Evolutionary conservation across 192 early-diverging fungal genomes (phyloP), one percentile per base, ranked within the genome.

Genomic region (Podochytrium sp.): DNA sequence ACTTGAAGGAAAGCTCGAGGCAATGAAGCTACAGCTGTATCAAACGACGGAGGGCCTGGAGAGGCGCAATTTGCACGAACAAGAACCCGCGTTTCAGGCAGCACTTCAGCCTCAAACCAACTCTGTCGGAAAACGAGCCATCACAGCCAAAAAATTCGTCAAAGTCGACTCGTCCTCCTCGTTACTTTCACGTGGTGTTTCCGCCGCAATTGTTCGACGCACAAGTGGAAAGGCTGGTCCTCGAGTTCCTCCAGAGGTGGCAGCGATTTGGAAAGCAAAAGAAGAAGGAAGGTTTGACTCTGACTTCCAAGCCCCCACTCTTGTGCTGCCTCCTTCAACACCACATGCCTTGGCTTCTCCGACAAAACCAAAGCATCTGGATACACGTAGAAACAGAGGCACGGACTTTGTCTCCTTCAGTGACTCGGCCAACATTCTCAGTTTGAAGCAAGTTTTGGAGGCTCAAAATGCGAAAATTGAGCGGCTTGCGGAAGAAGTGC

Each of bases 181-280:
- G 16, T 20, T 69, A n/a, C 33, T 69, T 33, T 32, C n/a, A 18
- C 47, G 66, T 6, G 66, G 66, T 35, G 51, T 69, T 32, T 69
- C 66, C 10, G 66, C 66, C 20, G 66, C 66, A 18, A 37, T 69
- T 34, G 50, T 69, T 41, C 47, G 66, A 55, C 47, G 66, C 16
- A 30, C 66, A 20, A 69, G 66, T 35, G 66, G 66, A 55, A 51
- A 37, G 12, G 5, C 50, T 16, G 40, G 33, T 0, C 66, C 66
- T 33, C 25, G 66, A 37, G 66, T 69, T 7, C 66, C 66, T 16
- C 50, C 55, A 7, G 66, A 69, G 2, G 52, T 69, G 16, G 66
- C 66, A 51, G 66, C 66, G 7, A 7, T 69, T 35, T 69, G 66
- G 66, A 69, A 69, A 34, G 66, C 66, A 53, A 69, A 69, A 37